phyloP scores from a whole-genome alignment of 2,329 filamentous ascomycete species.

The Cordyceps cicadae region DNA sequence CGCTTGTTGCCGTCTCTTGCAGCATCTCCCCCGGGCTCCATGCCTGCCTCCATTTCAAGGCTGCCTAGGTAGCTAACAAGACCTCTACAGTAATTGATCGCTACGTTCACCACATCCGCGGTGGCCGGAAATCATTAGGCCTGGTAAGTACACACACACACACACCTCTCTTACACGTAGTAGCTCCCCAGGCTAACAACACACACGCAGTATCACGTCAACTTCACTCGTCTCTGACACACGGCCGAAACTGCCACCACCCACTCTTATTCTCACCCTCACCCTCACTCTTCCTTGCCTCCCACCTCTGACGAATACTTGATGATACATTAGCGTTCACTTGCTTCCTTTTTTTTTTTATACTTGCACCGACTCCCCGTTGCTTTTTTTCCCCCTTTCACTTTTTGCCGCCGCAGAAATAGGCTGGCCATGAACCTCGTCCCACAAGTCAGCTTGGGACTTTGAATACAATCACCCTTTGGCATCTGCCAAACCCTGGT shows the following conservation, averaged over 20 bases:
- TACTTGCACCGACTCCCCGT: neutral
- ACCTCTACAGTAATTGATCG: constrained; percentile 6
- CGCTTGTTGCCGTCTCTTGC: neutral
- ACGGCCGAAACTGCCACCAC: neutral
- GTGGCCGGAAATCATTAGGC: constrained; percentile 11
- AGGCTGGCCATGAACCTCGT: neutral
- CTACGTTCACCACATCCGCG: constrained; percentile 11
- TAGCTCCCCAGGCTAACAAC: neutral
- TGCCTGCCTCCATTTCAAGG: neutral
- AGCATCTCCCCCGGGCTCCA: neutral
- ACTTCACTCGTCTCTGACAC: constrained; percentile 10
- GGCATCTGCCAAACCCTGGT: constrained; percentile 6
- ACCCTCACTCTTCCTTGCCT: neutral
- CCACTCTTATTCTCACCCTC: neutral
- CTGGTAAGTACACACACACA: constrained; percentile 3
- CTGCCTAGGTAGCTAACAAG: neutral
- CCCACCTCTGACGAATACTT: constrained; percentile 7
- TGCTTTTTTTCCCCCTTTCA: neutral
- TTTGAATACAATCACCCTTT: constrained; percentile 9
- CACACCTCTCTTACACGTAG: neutral
- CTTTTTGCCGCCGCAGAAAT: neutral
- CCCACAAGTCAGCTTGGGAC: neutral
- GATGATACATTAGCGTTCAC: constrained; percentile 11
- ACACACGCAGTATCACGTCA: constrained; percentile 11
- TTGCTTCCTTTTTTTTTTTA: neutral